Conservation (phyloP, 768 basidiomycete species). For the Hygrocybe punicea region DNA sequence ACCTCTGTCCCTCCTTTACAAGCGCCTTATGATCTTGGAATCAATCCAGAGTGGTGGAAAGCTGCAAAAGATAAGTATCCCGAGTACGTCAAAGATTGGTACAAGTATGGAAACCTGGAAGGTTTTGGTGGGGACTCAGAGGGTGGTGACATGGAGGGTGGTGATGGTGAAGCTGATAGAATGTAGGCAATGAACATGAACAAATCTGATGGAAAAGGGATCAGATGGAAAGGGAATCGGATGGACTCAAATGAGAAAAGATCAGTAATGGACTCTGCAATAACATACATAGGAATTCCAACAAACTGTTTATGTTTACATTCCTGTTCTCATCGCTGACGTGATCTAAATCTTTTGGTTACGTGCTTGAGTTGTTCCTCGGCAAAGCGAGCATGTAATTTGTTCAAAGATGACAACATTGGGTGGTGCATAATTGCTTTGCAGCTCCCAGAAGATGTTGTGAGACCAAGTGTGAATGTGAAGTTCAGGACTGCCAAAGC, state of each 20-base stretch:
- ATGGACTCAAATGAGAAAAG: neutral
- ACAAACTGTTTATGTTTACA: neutral
- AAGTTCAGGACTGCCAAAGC: conserved; percentile 18
- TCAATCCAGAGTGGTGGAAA: conserved; percentile 7
- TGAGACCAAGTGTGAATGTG: conserved; percentile 16
- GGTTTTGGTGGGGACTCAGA: conserved; percentile 9
- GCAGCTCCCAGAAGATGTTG: conserved; percentile 7
- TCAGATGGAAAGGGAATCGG: neutral
- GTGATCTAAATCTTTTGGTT: conserved; percentile 21
- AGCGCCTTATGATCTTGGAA: conserved; percentile 16
- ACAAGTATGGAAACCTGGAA: conserved; percentile 4
- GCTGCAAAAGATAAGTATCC: neutral
- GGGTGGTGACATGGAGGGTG: too few species aligned
- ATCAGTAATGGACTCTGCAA: too few species aligned
- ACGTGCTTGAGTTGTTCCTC: conserved; percentile 11
- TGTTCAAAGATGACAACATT: conserved; percentile 12
- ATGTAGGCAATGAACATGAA: neutral
- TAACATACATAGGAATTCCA: too few species aligned
- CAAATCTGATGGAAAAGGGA: neutral
- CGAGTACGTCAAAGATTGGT: conserved; percentile 7
- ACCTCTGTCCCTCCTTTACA: neutral
- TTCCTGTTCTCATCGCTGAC: conserved; percentile 10
- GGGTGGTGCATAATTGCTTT: conserved; percentile 6
- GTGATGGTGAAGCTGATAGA: neutral
- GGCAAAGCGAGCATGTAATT: conserved; percentile 16